Evolutionary conservation across 2,329 filamentous ascomycete species (phyloP).

Genomic region (Macrophomina phaseolina): DNA sequence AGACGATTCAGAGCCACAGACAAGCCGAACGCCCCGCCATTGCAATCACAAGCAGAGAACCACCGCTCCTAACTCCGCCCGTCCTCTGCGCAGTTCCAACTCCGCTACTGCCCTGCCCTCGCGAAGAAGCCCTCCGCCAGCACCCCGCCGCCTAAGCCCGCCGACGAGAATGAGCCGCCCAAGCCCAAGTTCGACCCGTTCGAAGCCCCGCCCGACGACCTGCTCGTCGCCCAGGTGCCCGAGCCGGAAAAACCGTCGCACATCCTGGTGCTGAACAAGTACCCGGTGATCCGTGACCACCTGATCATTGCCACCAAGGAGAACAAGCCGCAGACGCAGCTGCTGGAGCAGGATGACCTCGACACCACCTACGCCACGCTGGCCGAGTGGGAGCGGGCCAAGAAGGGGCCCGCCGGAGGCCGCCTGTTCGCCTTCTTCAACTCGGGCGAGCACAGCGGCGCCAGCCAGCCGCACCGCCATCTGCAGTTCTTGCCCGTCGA

Average conservation of each 20-base stretch:
- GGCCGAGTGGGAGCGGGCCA: conserved; percentile 56
- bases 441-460: conserved; percentile 70
- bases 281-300: conserved; percentile 72
- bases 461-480: conserved; percentile 74
- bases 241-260: conserved; percentile 54
- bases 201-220: conserved; percentile 60
- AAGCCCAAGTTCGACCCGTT: conserved; percentile 63
- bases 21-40: conserved; percentile 24
- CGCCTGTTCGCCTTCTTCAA: conserved; percentile 73
- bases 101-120: conserved; percentile 72
- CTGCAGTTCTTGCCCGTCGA: conserved; percentile 72
- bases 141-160: conserved; percentile 22
- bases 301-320: conserved; percentile 72
- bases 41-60: background rate
- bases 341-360: conserved; percentile 67
- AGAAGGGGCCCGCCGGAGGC: conserved; percentile 33
- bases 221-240: conserved; percentile 61
- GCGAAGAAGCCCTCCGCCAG: conserved; percentile 64
- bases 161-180: conserved; percentile 13
- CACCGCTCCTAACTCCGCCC: conserved; percentile 21
- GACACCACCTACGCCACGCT: conserved; percentile 67
- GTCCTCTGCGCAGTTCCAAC: conserved; percentile 64
- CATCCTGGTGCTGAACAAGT: conserved; percentile 75
- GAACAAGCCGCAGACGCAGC: conserved; percentile 68
- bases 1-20: background rate